Conservation (phyloP, 768 basidiomycete genomes). For the Rossbeevera mucosa region DNA sequence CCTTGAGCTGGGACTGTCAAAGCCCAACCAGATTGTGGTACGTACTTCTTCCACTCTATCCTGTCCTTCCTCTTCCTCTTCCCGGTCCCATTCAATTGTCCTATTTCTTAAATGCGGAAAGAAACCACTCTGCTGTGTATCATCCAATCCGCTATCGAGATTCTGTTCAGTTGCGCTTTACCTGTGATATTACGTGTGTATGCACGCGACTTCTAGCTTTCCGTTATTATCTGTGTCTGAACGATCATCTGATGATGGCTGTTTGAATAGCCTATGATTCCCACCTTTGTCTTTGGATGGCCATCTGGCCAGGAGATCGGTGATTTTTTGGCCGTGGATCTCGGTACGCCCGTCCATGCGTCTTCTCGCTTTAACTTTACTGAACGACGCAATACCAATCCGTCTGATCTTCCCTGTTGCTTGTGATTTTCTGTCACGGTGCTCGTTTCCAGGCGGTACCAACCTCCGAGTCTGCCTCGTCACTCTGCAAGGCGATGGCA, state of each 20-base stretch:
- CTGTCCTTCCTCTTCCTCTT: background rate
- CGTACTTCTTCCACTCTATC: constrained; percentile 32
- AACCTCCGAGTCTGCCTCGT: constrained; percentile 99
- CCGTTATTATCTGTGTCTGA: constrained; percentile 1
- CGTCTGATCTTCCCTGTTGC: background rate
- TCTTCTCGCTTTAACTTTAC: background rate
- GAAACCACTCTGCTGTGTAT: background rate
- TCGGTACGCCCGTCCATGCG: constrained; percentile 49
- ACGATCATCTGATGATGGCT: constrained; percentile 8
- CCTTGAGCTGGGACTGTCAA: constrained; percentile 79
- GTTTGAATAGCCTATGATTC: constrained; percentile 79
- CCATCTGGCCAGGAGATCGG: constrained; percentile 87
- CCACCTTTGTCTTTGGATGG: constrained; percentile 95
- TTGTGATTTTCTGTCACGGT: background rate
- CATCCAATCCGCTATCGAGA: background rate
- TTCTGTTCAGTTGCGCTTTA: background rate
- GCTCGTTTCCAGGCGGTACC: constrained; percentile 65
- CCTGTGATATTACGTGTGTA: background rate
- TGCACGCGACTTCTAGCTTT: background rate
- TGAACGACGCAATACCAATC: background rate
- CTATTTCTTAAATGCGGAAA: background rate
- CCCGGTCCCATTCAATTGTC: constrained; percentile 4
- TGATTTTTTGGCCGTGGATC: constrained; percentile 85
- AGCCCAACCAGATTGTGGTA: constrained; percentile 84
- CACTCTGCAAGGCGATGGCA: constrained; percentile 84